A percentile compares a stretch with the other conserved stretches of the same genome.
phyloP scores from a whole-genome alignment of 208 protist species.

The Crithidia brevicula region DNA sequence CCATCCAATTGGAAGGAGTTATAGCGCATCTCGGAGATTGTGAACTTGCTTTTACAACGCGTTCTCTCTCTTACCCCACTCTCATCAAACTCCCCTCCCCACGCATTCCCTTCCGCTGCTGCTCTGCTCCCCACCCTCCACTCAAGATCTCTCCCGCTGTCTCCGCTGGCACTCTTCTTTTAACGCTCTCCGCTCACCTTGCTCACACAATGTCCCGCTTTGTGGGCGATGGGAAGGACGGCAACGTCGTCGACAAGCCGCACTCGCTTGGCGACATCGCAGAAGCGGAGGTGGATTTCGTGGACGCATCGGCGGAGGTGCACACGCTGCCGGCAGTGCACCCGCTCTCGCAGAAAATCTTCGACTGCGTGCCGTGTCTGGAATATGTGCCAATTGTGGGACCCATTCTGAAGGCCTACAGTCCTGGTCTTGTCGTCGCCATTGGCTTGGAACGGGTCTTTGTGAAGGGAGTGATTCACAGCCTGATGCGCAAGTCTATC shows the following conservation, averaged over 20 bases:
- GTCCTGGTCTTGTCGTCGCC: constrained; percentile 16
- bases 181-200: neutral
- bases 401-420: constrained; percentile 24
- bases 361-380: constrained; percentile 24
- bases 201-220: neutral
- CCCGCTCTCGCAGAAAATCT: constrained; percentile 25
- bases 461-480: constrained; percentile 21
- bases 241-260: neutral
- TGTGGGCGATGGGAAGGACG: neutral
- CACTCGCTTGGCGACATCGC: neutral
- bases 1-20: neutral
- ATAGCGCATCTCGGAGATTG: too few relatives aligned
- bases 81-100: too few relatives aligned
- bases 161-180: too few relatives aligned
- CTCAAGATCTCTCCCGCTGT: too few relatives aligned
- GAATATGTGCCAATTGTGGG: constrained; percentile 35
- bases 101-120: too few relatives aligned
- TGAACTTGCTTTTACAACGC: too few relatives aligned
- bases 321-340: too few relatives aligned
- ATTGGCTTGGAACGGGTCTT: constrained; percentile 25
- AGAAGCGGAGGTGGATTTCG: neutral
- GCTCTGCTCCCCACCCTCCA: too few relatives aligned
- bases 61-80: too few relatives aligned
- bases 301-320: neutral
- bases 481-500: constrained; percentile 28